These are phyloP conservation scores for Pyronema omphalodes DNA, from an alignment of 495 filamentous ascomycete genomes.

Conservation along the genomic window DNA sequence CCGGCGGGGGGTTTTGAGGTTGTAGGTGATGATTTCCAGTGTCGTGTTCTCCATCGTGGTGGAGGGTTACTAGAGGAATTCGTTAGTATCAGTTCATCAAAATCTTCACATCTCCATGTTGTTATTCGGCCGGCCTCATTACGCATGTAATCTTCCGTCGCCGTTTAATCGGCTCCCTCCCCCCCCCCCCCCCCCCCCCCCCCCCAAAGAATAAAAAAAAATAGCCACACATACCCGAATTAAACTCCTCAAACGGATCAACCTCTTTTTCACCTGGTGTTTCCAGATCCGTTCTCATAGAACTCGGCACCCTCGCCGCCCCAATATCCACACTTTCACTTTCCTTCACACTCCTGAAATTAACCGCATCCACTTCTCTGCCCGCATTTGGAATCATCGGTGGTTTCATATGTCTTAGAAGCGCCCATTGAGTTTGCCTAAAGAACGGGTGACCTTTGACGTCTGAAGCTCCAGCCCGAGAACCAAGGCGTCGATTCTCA, in stretches of 20 bases:
- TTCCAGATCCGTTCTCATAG: conserved; percentile 64
- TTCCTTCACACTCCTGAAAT: conserved; percentile 96
- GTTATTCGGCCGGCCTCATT: too few relatives aligned
- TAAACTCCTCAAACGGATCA: conserved; percentile 97
- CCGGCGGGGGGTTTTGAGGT: conserved; percentile 3
- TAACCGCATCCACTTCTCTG: conserved; percentile 77
- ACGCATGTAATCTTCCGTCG: too few relatives aligned
- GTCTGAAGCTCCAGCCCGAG: conserved; percentile 86
- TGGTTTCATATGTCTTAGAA: conserved; percentile 95
- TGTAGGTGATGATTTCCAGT: conserved; percentile 12
- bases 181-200: neutral
- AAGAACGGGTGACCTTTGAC: conserved; percentile 97
- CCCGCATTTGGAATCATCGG: conserved; percentile 92
- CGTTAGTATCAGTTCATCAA: neutral
- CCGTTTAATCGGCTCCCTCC: neutral
- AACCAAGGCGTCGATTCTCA: conserved; percentile 83
- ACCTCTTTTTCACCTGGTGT: conserved; percentile 67
- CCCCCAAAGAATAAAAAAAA: neutral
- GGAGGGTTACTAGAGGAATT: conserved; percentile 52
- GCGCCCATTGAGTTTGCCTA: conserved; percentile 83
- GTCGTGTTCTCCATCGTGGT: conserved; percentile 69
- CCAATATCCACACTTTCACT: conserved; percentile 88
- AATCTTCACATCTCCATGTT: neutral
- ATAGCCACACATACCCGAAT: conserved; percentile 35
- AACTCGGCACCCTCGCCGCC: conserved; percentile 48